Percentiles rank a stretch among this genome's conserved stretches.
Conservation (phyloP, 169 alveolate genomes). For the Toxoplasma gondii region DNA sequence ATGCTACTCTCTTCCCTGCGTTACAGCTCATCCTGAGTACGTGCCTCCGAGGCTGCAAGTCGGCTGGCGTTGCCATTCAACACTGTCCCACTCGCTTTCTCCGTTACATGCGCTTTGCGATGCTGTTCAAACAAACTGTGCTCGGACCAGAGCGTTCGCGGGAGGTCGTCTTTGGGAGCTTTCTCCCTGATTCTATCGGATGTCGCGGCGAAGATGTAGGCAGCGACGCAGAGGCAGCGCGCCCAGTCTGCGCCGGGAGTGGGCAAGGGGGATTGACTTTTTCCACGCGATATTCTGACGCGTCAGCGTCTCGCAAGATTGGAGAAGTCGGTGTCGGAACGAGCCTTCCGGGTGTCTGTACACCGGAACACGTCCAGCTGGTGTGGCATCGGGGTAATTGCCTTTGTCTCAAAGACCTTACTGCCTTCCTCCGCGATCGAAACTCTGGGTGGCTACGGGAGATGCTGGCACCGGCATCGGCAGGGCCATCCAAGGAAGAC, state of each 20-base stretch:
- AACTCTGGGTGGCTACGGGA: no score
- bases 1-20: no score
- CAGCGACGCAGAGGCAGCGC: neutral
- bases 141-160: constrained; percentile 16
- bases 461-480: no score
- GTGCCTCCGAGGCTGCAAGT: no score
- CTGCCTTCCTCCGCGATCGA: neutral
- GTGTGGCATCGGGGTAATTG: neutral
- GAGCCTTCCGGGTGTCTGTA: neutral
- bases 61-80: no score
- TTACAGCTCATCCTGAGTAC: no score
- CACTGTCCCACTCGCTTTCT: neutral
- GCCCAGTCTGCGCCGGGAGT: neutral
- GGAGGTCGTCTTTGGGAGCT: neutral
- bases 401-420: neutral
- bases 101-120: neutral
- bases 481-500: no score
- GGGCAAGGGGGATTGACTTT: neutral
- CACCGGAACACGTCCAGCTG: neutral
- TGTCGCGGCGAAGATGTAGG: neutral
- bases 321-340: neutral
- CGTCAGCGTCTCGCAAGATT: neutral
- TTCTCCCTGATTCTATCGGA: neutral
- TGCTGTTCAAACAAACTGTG: constrained; percentile 15
- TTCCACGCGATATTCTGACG: no score